Percentiles rank a stretch among this genome's conserved stretches.
These are phyloP conservation scores for Marasmius sp. DNA, from an alignment of 1,284 basidiomycete genomes.

Conservation along the genomic window DNA sequence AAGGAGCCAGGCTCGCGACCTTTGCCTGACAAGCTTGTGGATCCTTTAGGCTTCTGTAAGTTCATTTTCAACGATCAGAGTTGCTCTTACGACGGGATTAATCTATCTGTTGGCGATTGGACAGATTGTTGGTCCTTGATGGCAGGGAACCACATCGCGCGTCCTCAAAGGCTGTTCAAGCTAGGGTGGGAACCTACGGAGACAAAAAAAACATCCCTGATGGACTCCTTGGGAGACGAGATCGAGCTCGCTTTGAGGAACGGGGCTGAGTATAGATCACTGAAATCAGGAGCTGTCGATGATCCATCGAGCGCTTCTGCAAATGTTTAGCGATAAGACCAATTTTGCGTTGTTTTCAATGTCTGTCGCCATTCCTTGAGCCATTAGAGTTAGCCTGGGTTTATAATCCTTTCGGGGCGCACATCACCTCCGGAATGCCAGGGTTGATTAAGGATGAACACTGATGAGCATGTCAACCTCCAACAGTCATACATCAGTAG, in stretches of 20 bases:
- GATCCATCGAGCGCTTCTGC: too few species aligned
- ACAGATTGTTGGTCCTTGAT: slow-evolving; percentile 39
- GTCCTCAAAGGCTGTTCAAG: slow-evolving; percentile 32
- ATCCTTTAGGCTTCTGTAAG: slow-evolving; percentile 37
- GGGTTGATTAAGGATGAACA: too few species aligned
- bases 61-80: background rate
- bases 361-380: too few species aligned
- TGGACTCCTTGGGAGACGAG: slow-evolving; percentile 33
- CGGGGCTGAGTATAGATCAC: too few species aligned
- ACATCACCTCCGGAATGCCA: too few species aligned
- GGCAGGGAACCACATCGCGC: slow-evolving; percentile 35
- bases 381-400: too few species aligned
- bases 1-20: slow-evolving; percentile 33
- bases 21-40: slow-evolving; percentile 30
- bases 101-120: slow-evolving; percentile 3
- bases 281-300: too few species aligned
- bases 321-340: too few species aligned
- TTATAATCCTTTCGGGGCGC: too few species aligned
- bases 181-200: slow-evolving; percentile 40
- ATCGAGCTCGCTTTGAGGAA: slow-evolving; percentile 11
- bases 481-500: too few species aligned
- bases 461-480: too few species aligned
- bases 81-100: background rate
- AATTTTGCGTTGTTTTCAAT: too few species aligned
- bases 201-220: slow-evolving; percentile 28